Evolutionary conservation across 73 alveolate genomes (phyloP), one percentile per base, ranked within the genome.

Genomic region (Paramecium biaurelia): DNA sequence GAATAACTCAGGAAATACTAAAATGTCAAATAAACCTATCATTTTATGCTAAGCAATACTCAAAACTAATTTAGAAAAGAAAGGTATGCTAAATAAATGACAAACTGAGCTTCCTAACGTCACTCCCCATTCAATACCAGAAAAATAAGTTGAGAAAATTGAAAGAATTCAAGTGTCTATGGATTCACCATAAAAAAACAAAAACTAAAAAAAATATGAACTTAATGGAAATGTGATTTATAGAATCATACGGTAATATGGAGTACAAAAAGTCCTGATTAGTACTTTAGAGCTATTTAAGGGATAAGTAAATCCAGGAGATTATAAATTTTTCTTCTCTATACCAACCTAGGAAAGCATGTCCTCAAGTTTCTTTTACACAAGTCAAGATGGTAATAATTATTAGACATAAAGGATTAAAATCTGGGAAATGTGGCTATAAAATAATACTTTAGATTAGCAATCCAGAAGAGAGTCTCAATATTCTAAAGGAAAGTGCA

Each of bases 301-400:
- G 2, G 90, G 90, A 24, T 24, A 28, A 43, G 90, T 79, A 15
- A 79, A 47, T 15, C 15, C 24, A 79, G 90, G 90, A 8, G 90
- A 79, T 24, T 79, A 79, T 79, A 79, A 79, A 45, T 79, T 79
- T 45, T 63, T 63, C 28, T 79, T 79, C 23, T 9, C 90, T 0
- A 1, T 79, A 4, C 90, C 70, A 10, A 79, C 90, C 2, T 2
- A n/a, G 9, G 37, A 12, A 2, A 24, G 2, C 12, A 45, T 42
- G 70, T n/a, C 41, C 4, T 79, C 90, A 12, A 79, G 90, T 20
- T 79, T 79, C 28, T 43, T 21, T 12, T 79, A 79, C 47, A 79
- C 43, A 79, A 79, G 90, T 43, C 23, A 79, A 41, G 90, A 79
- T 79, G 90, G 90, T 79, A 79, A 11, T 11, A 24, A 26, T 63